A percentile compares a stretch with the other conserved stretches of the same genome.
These are phyloP conservation scores for Fusarium verticillioides DNA, from an alignment of 2,329 filamentous ascomycete genomes.

Conservation along the genomic window DNA sequence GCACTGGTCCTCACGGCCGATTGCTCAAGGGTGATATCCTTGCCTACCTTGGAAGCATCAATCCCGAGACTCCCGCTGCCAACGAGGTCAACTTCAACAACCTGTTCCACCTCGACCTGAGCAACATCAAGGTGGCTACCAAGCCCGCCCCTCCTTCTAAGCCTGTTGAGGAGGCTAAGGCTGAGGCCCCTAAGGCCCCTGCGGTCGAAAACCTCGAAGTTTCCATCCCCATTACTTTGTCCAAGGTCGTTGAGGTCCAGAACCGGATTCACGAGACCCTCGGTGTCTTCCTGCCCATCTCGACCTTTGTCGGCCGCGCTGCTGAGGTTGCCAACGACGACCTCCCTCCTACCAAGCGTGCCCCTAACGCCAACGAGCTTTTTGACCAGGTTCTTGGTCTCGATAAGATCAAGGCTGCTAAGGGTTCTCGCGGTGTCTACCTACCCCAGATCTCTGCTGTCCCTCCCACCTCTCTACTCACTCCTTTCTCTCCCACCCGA, in stretches of 20 bases:
- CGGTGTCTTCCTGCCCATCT: constrained; percentile 83
- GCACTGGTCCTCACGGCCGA: constrained; percentile 87
- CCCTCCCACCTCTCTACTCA: constrained; percentile 55
- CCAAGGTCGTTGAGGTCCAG: constrained; percentile 82
- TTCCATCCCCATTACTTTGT: constrained; percentile 80
- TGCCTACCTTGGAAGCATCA: constrained; percentile 84
- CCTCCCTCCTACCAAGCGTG: constrained; percentile 73
- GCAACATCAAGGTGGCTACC: constrained; percentile 87
- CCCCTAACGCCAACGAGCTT: constrained; percentile 79
- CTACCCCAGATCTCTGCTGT: constrained; percentile 76
- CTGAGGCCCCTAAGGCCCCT: constrained; percentile 54
- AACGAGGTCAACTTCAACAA: constrained; percentile 78
- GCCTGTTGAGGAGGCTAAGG: constrained; percentile 49
- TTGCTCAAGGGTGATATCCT: constrained; percentile 96
- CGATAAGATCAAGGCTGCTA: constrained; percentile 57
- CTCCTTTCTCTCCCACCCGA: constrained; percentile 46
- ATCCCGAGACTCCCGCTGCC: constrained; percentile 75
- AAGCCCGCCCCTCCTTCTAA: constrained; percentile 55
- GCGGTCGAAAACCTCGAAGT: constrained; percentile 66
- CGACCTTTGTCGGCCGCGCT: constrained; percentile 87
- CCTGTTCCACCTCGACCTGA: constrained; percentile 87
- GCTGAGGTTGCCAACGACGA: constrained; percentile 88
- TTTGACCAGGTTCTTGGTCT: constrained; percentile 90
- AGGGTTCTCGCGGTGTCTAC: constrained; percentile 71
- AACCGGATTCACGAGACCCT: constrained; percentile 80